Evolutionary conservation across 2,329 filamentous ascomycete species (phyloP).

Genomic region (Alternaria hordeiaustralica): DNA sequence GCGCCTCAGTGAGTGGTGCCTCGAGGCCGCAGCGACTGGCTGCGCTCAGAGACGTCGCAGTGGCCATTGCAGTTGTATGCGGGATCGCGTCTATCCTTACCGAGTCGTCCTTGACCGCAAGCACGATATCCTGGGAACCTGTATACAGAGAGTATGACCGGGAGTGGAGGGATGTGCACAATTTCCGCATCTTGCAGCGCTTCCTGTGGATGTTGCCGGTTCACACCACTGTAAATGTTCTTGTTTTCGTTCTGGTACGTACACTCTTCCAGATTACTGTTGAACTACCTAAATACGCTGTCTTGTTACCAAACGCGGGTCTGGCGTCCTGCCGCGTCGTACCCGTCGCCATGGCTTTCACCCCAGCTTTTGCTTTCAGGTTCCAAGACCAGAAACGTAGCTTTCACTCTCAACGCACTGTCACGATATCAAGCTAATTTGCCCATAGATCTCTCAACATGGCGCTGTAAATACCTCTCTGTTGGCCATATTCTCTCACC

Average conservation of each 20-base stretch:
- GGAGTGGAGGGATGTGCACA: slow-evolving; percentile 38
- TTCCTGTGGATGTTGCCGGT: slow-evolving; percentile 37
- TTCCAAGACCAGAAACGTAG: neutral
- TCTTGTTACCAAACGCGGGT: neutral
- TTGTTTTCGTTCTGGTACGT: slow-evolving; percentile 42
- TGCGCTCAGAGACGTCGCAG: slow-evolving; percentile 40
- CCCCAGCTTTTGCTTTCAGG: neutral
- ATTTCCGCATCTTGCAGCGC: slow-evolving; percentile 32
- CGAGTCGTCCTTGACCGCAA: slow-evolving; percentile 35
- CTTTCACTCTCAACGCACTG: neutral
- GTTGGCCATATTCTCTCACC: slow-evolving; percentile 33
- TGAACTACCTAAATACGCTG: neutral
- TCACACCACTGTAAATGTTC: slow-evolving; percentile 32
- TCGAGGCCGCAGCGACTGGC: slow-evolving; percentile 32
- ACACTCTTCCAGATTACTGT: neutral
- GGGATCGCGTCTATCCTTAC: slow-evolving; percentile 36
- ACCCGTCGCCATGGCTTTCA: neutral
- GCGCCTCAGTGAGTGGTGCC: slow-evolving; percentile 30
- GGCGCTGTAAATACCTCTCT: slow-evolving; percentile 39
- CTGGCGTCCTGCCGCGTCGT: neutral
- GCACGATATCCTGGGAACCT: slow-evolving; percentile 38
- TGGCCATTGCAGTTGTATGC: slow-evolving; percentile 33
- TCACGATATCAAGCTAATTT: slow-evolving; percentile 1
- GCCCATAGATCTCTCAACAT: slow-evolving; percentile 34
- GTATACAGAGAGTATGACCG: slow-evolving; percentile 28